Percentiles rank a stretch among this genome's conserved stretches.
Conservation (phyloP, 2,329 filamentous ascomycete genomes). For the Sarocladium oryzae region DNA sequence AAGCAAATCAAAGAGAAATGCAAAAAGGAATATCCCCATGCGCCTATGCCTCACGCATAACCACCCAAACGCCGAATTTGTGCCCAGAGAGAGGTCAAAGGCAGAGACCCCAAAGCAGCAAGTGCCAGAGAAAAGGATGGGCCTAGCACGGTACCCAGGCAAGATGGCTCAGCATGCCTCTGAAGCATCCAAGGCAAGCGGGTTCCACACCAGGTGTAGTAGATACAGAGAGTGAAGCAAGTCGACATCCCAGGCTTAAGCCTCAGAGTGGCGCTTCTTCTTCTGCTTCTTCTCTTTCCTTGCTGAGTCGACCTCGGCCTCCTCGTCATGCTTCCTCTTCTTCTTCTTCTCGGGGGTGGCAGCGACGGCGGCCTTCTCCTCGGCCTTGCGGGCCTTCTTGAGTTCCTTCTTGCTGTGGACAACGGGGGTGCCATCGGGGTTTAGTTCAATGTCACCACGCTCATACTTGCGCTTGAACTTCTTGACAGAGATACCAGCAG, state of each 20-base stretch:
- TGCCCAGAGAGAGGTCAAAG: not conserved
- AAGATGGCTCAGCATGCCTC: not conserved
- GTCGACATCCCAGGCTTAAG: slow-evolving; percentile 16
- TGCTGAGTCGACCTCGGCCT: slow-evolving; percentile 57
- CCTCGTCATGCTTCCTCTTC: slow-evolving; percentile 66
- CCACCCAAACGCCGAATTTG: slow-evolving; percentile 6
- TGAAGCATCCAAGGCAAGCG: slow-evolving; percentile 14
- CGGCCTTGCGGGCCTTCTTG: slow-evolving; percentile 63
- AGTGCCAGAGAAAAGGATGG: not conserved
- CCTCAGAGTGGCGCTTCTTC: slow-evolving; percentile 37
- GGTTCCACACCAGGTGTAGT: slow-evolving; percentile 9
- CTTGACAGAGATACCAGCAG: slow-evolving; percentile 63
- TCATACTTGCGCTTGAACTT: slow-evolving; percentile 76
- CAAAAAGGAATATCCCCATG: slow-evolving; percentile 5
- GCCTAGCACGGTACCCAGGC: not conserved
- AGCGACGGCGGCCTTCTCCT: slow-evolving; percentile 37
- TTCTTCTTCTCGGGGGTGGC: slow-evolving; percentile 41
- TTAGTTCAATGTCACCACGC: slow-evolving; percentile 65
- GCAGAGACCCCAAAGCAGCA: slow-evolving; percentile 6
- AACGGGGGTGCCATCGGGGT: slow-evolving; percentile 57
- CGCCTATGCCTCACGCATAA: slow-evolving; percentile 9
- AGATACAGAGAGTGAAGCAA: slow-evolving; percentile 3
- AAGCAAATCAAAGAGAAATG: not conserved
- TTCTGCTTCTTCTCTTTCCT: slow-evolving; percentile 55
- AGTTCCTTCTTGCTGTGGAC: slow-evolving; percentile 69